Evolutionary conservation across 2,329 filamentous ascomycete genomes (phyloP).

Genomic region (Aspergillus novoparasiticus): DNA sequence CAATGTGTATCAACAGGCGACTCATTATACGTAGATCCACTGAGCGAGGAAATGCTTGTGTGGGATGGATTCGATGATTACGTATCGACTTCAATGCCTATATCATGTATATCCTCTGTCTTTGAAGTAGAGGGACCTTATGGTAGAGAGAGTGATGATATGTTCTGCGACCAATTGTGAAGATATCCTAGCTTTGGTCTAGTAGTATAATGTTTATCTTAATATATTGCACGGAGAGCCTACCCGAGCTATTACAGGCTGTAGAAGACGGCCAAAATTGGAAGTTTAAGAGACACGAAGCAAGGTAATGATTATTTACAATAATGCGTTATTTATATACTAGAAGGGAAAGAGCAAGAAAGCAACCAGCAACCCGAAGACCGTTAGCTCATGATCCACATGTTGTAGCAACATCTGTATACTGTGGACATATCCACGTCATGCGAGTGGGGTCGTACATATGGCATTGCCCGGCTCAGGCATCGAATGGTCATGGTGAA

Average conservation of each 20-base stretch:
- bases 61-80: constrained; percentile 1
- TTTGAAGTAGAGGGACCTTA: neutral
- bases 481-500: neutral
- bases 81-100: neutral
- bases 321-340: neutral
- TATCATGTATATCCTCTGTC: neutral
- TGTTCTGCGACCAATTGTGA: constrained; percentile 11
- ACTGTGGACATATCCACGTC: neutral
- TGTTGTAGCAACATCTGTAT: neutral
- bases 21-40: neutral
- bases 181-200: neutral
- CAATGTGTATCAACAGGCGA: neutral
- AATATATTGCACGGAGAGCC: neutral
- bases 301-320: neutral
- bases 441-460: neutral
- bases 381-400: neutral
- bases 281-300: neutral
- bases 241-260: neutral
- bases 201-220: neutral
- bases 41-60: constrained; percentile 8
- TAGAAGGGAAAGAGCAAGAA: neutral
- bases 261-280: neutral
- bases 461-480: neutral
- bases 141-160: constrained; percentile 6
- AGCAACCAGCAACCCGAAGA: neutral